These are phyloP conservation scores for Nemania sp. DNA, from an alignment of 2,329 filamentous ascomycete genomes.

Conservation along the genomic window DNA sequence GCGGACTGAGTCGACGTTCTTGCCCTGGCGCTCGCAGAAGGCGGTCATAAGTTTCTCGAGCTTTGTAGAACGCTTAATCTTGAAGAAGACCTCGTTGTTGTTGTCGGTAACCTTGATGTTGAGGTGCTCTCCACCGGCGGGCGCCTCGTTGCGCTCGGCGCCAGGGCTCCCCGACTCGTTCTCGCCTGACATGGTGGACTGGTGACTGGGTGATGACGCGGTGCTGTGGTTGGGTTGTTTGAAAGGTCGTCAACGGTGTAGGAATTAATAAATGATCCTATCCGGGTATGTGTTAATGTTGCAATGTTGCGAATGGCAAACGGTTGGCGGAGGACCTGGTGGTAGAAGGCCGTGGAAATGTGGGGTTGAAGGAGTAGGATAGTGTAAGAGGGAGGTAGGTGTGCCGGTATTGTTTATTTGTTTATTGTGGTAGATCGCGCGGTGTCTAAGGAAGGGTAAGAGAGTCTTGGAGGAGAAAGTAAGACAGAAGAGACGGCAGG, in stretches of 20 bases:
- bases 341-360: background rate
- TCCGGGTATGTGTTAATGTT: background rate
- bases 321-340: background rate
- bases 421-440: background rate
- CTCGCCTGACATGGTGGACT: slow-evolving; percentile 61
- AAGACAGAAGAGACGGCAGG: too few species aligned
- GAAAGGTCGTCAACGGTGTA: background rate
- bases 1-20: slow-evolving; percentile 83
- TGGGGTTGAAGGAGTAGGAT: background rate
- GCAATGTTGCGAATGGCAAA: background rate
- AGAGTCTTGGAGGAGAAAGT: too few species aligned
- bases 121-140: slow-evolving; percentile 76
- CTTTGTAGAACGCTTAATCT: slow-evolving; percentile 97
- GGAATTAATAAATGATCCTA: background rate
- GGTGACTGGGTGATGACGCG: background rate
- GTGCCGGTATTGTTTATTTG: too few species aligned
- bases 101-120: slow-evolving; percentile 99
- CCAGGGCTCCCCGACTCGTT: slow-evolving; percentile 63
- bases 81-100: slow-evolving; percentile 99
- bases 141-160: slow-evolving; percentile 56
- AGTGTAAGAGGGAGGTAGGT: background rate
- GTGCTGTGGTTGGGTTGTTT: too few species aligned
- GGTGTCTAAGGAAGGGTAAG: too few species aligned
- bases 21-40: slow-evolving; percentile 96
- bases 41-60: slow-evolving; percentile 98